These are phyloP conservation scores for Cyberlindnera xishuangbannaensis DNA, from an alignment of 805 yeast species.

Conservation along the genomic window DNA sequence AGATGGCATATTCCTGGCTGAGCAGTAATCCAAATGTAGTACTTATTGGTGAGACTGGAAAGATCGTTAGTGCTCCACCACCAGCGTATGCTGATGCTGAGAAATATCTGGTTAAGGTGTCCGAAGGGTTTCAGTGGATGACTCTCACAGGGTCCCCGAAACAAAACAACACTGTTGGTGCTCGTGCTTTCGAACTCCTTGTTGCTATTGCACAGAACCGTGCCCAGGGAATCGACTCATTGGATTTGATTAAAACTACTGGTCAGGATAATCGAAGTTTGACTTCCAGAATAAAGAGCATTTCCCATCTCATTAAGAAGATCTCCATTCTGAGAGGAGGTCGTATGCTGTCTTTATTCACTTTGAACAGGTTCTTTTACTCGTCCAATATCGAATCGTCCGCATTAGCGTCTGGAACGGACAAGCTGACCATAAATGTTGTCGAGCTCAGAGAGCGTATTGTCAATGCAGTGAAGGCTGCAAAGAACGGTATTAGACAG, in stretches of 20 bases:
- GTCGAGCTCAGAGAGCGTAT: slow-evolving; percentile 30
- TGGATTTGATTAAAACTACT: slow-evolving; percentile 48
- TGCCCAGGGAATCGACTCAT: slow-evolving; percentile 51
- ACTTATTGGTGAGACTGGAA: slow-evolving; percentile 2
- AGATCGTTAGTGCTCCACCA: slow-evolving; percentile 1
- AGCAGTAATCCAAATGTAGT: slow-evolving; percentile 18
- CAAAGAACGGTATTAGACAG: slow-evolving; percentile 57
- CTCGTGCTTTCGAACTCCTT: slow-evolving; percentile 47
- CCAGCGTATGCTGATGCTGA: slow-evolving; percentile 4
- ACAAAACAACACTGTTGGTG: slow-evolving; percentile 49
- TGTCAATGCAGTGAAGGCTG: slow-evolving; percentile 45
- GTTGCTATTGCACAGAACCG: slow-evolving; percentile 56
- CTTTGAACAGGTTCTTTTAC: slow-evolving; percentile 40
- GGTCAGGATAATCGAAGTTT: slow-evolving; percentile 70
- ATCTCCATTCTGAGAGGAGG: slow-evolving; percentile 35
- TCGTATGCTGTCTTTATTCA: slow-evolving; percentile 48
- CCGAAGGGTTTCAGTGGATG: slow-evolving; percentile 52
- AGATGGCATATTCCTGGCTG: slow-evolving; percentile 35
- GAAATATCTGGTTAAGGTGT: slow-evolving; percentile 31
- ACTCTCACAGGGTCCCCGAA: slow-evolving; percentile 51
- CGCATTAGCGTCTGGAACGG: slow-evolving; percentile 2
- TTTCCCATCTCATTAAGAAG: slow-evolving; percentile 46
- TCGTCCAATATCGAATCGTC: slow-evolving; percentile 23
- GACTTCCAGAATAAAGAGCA: slow-evolving; percentile 52
- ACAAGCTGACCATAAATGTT: slow-evolving; percentile 24